Percentiles rank a stretch among this genome's conserved stretches.
Evolutionary conservation across 805 yeast species (phyloP).

Genomic region (Diddensiella santjacobensis): DNA sequence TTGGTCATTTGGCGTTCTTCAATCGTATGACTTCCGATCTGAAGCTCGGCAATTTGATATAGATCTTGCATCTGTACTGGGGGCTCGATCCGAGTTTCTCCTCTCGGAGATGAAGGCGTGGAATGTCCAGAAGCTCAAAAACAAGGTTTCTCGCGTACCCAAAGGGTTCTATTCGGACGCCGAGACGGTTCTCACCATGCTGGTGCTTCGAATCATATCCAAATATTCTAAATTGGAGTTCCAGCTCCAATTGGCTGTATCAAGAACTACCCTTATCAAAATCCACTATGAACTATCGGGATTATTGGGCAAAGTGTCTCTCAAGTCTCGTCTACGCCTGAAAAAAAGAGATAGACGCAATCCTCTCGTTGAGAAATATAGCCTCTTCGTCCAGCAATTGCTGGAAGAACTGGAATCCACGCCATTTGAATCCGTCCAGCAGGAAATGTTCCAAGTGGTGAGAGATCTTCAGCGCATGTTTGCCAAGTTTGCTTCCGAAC

Average conservation of each 20-base stretch:
- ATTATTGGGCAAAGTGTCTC: slow-evolving; percentile 17
- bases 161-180: slow-evolving; percentile 26
- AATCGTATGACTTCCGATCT: slow-evolving; percentile 27
- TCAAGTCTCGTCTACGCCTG: not conserved
- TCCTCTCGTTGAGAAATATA: slow-evolving; percentile 26
- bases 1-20: slow-evolving; percentile 29
- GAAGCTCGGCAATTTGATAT: slow-evolving; percentile 26
- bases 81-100: slow-evolving; percentile 23
- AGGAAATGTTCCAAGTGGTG: slow-evolving; percentile 31
- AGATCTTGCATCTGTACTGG: slow-evolving; percentile 28
- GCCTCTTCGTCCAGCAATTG: slow-evolving; percentile 28
- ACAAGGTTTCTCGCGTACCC: slow-evolving; percentile 23
- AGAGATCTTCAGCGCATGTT: slow-evolving; percentile 31
- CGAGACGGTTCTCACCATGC: slow-evolving; percentile 28
- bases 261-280: slow-evolving; percentile 29
- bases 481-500: slow-evolving; percentile 23
- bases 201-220: slow-evolving; percentile 29
- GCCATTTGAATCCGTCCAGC: slow-evolving; percentile 25
- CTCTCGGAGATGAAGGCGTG: slow-evolving; percentile 26
- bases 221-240: slow-evolving; percentile 27
- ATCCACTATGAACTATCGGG: slow-evolving; percentile 30
- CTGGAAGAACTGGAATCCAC: slow-evolving; percentile 28
- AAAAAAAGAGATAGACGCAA: not conserved
- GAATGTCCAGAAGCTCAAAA: slow-evolving; percentile 28
- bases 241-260: slow-evolving; percentile 29